Evolutionary conservation across 768 basidiomycete genomes (phyloP), one percentile per base, ranked within the genome.

Genomic region (Termitomyces heimii): DNA sequence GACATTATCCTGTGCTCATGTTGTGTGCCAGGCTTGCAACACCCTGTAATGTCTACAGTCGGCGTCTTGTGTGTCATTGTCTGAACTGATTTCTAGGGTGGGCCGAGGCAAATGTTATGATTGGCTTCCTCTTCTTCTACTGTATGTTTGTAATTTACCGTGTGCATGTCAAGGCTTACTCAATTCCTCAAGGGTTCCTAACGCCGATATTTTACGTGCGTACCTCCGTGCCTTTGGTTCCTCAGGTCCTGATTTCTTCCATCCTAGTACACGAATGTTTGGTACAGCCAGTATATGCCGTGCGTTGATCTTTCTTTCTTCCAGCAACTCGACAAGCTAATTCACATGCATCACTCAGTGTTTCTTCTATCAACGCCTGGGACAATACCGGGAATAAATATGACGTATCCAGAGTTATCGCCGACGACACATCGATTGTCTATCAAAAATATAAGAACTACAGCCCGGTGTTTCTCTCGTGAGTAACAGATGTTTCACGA

Each of bases 91-190:
- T 45, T 56, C 28, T 37, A 67, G 89, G 87, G 86, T 89, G 87
- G 88, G 85, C 86, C 3, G 82, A 86, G 65, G 87, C 84, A 5
- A 89, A 89, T 67, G 75, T 89, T 29, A 74, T 81, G 54, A 70
- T 74, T 35, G 82, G 85, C 10, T 84, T 89, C 63, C 69, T 85
- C 44, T 68, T 85, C 61, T 82, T 90, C 66, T 85, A 84, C 66
- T 91, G 84, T 82, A 55, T 75, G 66, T 29, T 47, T 14, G 26
- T 12, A 31, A 9, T 59, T 55, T 54, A 20, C 40, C 37, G 31
- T 47, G 4, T 13, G 22, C 9, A 31, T 26, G 16, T 14, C n/a
- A 49, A 40, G 45, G 22, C 39, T 58, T 35, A 50, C 39, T 58
- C 37, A 46, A 37, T 59, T 43, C 8, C 56, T 50, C 49, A 20